phyloP scores from a whole-genome alignment of 768 basidiomycete species.

The Russula sp. region DNA sequence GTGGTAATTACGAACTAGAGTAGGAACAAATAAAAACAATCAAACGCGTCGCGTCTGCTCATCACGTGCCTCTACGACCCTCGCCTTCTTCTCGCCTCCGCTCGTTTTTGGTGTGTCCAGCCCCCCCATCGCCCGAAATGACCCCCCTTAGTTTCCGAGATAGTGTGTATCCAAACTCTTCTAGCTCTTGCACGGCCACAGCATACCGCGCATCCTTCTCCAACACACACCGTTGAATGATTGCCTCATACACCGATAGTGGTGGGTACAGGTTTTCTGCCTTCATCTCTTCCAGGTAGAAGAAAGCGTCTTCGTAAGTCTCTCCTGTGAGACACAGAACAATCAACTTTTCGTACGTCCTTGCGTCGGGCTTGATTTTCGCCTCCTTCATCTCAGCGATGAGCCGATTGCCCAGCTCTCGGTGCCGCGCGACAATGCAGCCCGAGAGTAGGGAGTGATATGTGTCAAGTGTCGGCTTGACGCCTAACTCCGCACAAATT shows the following conservation, averaged over 20 bases:
- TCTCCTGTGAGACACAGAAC: constrained; percentile 65
- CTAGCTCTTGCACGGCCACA: constrained; percentile 70
- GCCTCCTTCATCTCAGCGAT: constrained; percentile 62
- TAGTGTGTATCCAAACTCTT: constrained; percentile 51
- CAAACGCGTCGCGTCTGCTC: constrained; percentile 21
- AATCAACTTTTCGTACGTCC: constrained; percentile 68
- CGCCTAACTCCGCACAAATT: constrained; percentile 51
- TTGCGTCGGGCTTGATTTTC: constrained; percentile 51
- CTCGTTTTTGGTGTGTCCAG: not conserved
- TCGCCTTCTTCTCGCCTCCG: not conserved
- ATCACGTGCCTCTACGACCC: constrained; percentile 6
- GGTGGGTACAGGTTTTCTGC: constrained; percentile 54
- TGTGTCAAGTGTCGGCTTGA: constrained; percentile 58
- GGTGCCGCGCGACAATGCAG: constrained; percentile 57
- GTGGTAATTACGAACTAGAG: not conserved
- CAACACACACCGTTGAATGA: constrained; percentile 57
- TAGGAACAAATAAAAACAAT: constrained; percentile 18
- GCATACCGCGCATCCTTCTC: constrained; percentile 59
- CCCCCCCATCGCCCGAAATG: constrained; percentile 33
- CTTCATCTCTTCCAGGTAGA: constrained; percentile 89
- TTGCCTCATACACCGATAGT: constrained; percentile 51
- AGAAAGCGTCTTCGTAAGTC: constrained; percentile 82
- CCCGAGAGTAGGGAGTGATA: constrained; percentile 69
- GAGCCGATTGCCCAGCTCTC: constrained; percentile 64
- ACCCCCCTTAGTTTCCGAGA: constrained; percentile 36